Evolutionary conservation across 2,329 filamentous ascomycete species (phyloP).

Genomic region (Trichoderma aggressivum): DNA sequence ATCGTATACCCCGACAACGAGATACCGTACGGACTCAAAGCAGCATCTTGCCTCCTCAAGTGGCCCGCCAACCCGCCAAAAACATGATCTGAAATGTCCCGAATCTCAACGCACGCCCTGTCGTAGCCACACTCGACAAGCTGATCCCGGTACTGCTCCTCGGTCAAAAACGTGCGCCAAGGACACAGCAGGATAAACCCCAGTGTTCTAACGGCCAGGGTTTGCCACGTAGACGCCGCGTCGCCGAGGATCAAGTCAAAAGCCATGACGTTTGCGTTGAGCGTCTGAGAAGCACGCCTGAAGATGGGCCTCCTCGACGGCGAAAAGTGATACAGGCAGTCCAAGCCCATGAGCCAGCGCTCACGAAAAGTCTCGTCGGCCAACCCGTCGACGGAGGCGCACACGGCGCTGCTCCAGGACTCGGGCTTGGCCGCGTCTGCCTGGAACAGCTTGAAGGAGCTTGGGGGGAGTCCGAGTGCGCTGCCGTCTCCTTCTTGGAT

Average conservation of each 20-base stretch:
- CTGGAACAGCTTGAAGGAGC: constrained; percentile 40
- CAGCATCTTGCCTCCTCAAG: constrained; percentile 36
- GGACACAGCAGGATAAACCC: constrained; percentile 49
- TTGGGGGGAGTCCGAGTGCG: background rate
- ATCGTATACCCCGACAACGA: constrained; percentile 37
- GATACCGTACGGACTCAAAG: constrained; percentile 35
- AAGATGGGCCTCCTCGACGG: constrained; percentile 50
- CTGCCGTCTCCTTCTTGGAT: background rate
- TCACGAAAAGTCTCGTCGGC: constrained; percentile 23
- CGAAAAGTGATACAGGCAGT: constrained; percentile 55
- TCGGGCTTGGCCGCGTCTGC: constrained; percentile 48
- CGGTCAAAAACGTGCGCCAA: constrained; percentile 46
- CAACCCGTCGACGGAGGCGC: constrained; percentile 21
- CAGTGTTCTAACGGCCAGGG: constrained; percentile 38
- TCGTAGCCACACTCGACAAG: constrained; percentile 49
- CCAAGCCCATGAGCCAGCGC: constrained; percentile 53
- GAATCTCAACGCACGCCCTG: constrained; percentile 38
- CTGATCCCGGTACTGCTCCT: constrained; percentile 42
- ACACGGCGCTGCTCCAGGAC: constrained; percentile 36
- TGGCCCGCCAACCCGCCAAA: constrained; percentile 48
- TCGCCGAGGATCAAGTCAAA: constrained; percentile 50
- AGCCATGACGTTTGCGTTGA: constrained; percentile 50
- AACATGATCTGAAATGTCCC: constrained; percentile 51
- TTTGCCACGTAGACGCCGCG: constrained; percentile 28
- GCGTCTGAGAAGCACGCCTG: constrained; percentile 35